Base-by-base conservation (phyloP, 2,329 filamentous ascomycete genomes). In the Cyanodermella asteris region DNA sequence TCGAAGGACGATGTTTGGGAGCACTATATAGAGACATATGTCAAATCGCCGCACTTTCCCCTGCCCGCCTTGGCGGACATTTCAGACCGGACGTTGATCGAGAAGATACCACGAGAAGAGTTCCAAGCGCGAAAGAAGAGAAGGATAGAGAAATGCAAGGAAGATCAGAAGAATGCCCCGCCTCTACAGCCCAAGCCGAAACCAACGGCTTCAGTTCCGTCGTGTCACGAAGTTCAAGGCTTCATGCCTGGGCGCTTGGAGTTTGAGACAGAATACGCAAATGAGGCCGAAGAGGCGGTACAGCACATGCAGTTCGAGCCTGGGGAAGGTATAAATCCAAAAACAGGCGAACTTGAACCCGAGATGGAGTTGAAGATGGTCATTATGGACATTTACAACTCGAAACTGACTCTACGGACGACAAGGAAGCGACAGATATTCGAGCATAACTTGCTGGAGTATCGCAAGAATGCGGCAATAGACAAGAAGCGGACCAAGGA, bases 271-370 rank as follows among this genome's bases (percentile, higher is more conserved):
- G 87, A 97, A 41, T 87, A 91, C 44, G 77, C 84, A 41, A 97
- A 97, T 41, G 87, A 97, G 41, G 87, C 87, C 1, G 87, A 97
- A 52, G 90, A 94, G 50, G 84, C 84, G 0, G 87, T 97, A 3
- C 87, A 97, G 46, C 72, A 91, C 34, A 94, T 97, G 82, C 76
- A 90, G 34, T 97, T 97, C 41, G 84, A 94, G 29, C 84, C 87
- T 0, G 87, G 87, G 14, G 84, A 93, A 49, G 87, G 87, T 29
- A 60, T 91, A 36, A 91, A 91, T 41, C 71, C 75, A 1, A 55
- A 61, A 3, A 91, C 81, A 0, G 75, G 77, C 32, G 73, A 90
- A 42, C 58, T 90, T 29, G 87, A 97, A 39, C 81, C 87, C 1
- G 87, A 97, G 47, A 91, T 91, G 62, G 82, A 93, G 35, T 63